Evolutionary conservation across 2,329 filamentous ascomycete species (phyloP), one percentile per base, ranked within the genome.

Genomic region (Gremmenia infestans): DNA sequence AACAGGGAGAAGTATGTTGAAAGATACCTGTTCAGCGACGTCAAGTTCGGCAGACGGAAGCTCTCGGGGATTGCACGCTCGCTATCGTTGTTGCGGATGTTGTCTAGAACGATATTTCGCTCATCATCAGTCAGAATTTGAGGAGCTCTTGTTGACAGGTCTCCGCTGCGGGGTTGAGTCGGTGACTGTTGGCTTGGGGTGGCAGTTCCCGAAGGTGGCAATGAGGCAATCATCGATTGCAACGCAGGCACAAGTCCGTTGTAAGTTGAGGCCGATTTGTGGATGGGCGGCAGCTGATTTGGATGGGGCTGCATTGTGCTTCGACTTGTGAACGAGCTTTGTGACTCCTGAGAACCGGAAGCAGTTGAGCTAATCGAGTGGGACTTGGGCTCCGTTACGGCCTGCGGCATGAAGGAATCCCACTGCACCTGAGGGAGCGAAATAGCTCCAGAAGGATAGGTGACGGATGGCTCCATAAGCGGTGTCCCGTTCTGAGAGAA

Each of bases 1-100:
- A 97, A 99, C 67, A 97, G 78, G 70, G 89, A 91, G 73, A 97
- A 99, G 78, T 97, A 99, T 1, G 93, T 96, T 58, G 91, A 89
- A 60, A 99, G 78, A 72, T 96, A 96, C 60, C 91, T 85, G 74
- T 99, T 97, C 71, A 97, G 76, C 2, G 89, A 88, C 37, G 85
- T 81, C 37, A 91, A 80, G 63, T 81, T 86, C 5, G 94, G 94
- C 47, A 97, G 81, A 62, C 91, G 88, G 79, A 97, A 97, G 56
- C 89, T 91, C 55, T 95, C 91, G 15, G 91, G 85, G 55, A 97
- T 86, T 47, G 88, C 86, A 68, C 86, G 86, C 67, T 96, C 89
- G 63, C 80, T 86, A 71, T 97, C 93, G 63, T 85, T 86, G 63
- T 78, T 81, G 67, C 87, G 87, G 69, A 97, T 92, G 69, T 92